Evolutionary conservation across 768 basidiomycete genomes (phyloP).

Genomic region (Pilatotrama ljubarskyi): DNA sequence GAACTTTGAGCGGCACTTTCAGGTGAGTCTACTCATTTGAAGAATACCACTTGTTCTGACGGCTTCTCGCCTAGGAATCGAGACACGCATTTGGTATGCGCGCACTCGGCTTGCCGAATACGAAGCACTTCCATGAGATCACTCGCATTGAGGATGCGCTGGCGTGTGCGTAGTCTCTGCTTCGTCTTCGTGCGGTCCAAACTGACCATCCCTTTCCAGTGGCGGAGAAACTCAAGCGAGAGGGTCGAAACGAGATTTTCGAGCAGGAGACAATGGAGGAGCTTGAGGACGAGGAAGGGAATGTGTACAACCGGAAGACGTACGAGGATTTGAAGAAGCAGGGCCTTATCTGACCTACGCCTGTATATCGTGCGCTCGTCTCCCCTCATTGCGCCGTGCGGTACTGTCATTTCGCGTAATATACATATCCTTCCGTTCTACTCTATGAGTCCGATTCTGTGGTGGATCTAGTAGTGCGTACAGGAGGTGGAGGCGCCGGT

Average conservation of each 20-base stretch:
- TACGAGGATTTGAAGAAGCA: slow-evolving; percentile 97
- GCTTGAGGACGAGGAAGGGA: slow-evolving; percentile 96
- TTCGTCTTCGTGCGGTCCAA: neutral
- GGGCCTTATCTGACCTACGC: slow-evolving; percentile 64
- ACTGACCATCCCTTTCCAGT: slow-evolving; percentile 47
- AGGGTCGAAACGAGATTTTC: slow-evolving; percentile 92
- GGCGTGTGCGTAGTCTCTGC: slow-evolving; percentile 60
- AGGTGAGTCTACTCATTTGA: slow-evolving; percentile 44
- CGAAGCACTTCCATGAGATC: slow-evolving; percentile 99
- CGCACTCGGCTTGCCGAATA: slow-evolving; percentile 94
- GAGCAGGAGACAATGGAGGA: slow-evolving; percentile 97
- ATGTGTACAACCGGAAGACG: slow-evolving; percentile 98
- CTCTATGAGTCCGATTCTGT: slow-evolving; percentile 4
- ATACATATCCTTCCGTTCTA: slow-evolving; percentile 11
- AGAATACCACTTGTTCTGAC: neutral
- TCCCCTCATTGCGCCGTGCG: neutral
- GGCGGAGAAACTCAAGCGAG: slow-evolving; percentile 95
- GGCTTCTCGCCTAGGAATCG: slow-evolving; percentile 60
- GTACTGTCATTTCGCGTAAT: slow-evolving; percentile 3
- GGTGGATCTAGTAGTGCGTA: slow-evolving; percentile 32
- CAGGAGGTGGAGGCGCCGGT: slow-evolving; percentile 50
- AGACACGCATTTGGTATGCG: slow-evolving; percentile 98
- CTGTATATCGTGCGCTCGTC: slow-evolving; percentile 10
- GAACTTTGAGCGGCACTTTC: slow-evolving; percentile 96
- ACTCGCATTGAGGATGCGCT: slow-evolving; percentile 96